Base-by-base conservation (phyloP, 768 basidiomycete species). In the Trametes gibbosa region DNA sequence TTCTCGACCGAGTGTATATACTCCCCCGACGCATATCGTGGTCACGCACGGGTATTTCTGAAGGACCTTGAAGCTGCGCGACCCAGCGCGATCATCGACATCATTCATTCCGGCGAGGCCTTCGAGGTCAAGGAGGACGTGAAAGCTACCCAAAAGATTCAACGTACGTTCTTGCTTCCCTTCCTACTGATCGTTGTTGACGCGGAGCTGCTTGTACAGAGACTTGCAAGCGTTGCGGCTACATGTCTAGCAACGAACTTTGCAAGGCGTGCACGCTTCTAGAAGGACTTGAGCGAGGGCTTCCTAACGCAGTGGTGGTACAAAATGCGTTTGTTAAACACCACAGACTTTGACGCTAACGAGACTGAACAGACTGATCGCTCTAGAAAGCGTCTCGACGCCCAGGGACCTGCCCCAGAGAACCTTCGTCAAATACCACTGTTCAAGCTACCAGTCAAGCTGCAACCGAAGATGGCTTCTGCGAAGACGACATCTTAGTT, bases 1-100 rank as follows among this genome's bases (percentile, higher is more conserved):
- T 98, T 97, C 74, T 98, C 95, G 2, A 99, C 96, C 8, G 97
- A 99, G 70, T 99, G 97, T 72, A 98, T 98, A 65, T 99, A 99
- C 73, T 95, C 95, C 4, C 96, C 97, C 9, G 97, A 98, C 70
- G 97, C 97, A 5, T 99, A 99, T 71, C 89, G 97, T 8, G 97
- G 97, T 0, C 95, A 98, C 70, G 95, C 97, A 1, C 83, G 97
- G 48, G 85, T 84, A 0, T 96, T 98, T 66, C 82, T 99, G 39
- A 99, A 99, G 73, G 93, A 97, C 63, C 79, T 98, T 14, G 97
- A 99, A 76, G 92, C 89, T 0, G 89, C 95, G 21, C 82, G 97
- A 13, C 95, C 97, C 0, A 93, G 90, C 68, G 92, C 92, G 0
- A 97, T 99, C 64, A 92, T 99, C 62, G 97, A 99, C 71, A 96